A percentile compares a stretch with the other conserved stretches of the same genome.
These are phyloP conservation scores for Luffa acutangula DNA, from an alignment of 306 rosid genomes.

Conservation along the genomic window DNA sequence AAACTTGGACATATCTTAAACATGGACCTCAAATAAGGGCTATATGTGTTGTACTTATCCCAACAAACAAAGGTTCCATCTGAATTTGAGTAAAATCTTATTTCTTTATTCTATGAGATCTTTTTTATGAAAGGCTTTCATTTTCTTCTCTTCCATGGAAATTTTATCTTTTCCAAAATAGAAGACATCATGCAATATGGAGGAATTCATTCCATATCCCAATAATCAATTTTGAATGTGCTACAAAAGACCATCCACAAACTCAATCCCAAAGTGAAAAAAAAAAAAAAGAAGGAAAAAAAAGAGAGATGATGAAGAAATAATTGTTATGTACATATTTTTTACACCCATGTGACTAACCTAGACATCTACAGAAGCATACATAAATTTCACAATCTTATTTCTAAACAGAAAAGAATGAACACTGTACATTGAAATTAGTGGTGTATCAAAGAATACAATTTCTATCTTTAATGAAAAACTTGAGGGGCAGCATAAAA, in stretches of 20 bases:
- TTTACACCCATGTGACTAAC: neutral
- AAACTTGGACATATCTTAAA: too few relatives aligned
- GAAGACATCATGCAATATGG: neutral
- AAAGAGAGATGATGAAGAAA: neutral
- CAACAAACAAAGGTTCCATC: too few relatives aligned
- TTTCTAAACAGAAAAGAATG: neutral
- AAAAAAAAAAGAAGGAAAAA: neutral
- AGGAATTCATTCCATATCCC: neutral
- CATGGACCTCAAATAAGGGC: too few relatives aligned
- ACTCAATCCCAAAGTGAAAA: neutral
- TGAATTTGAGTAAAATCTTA: too few relatives aligned
- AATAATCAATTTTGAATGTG: neutral
- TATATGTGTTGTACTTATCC: too few relatives aligned
- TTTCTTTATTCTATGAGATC: neutral
- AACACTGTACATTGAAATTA: neutral
- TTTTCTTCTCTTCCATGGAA: neutral
- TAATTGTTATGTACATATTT: neutral
- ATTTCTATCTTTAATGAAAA: conserved; percentile 11
- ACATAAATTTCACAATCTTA: neutral
- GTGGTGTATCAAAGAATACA: neutral
- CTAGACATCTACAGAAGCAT: neutral
- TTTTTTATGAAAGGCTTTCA: neutral
- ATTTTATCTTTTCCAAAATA: too few relatives aligned
- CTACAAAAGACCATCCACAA: neutral
- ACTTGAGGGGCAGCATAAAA: conserved; percentile 41